Conservation (phyloP, 2,329 filamentous ascomycete species). For the Trichoderma endophyticum region DNA sequence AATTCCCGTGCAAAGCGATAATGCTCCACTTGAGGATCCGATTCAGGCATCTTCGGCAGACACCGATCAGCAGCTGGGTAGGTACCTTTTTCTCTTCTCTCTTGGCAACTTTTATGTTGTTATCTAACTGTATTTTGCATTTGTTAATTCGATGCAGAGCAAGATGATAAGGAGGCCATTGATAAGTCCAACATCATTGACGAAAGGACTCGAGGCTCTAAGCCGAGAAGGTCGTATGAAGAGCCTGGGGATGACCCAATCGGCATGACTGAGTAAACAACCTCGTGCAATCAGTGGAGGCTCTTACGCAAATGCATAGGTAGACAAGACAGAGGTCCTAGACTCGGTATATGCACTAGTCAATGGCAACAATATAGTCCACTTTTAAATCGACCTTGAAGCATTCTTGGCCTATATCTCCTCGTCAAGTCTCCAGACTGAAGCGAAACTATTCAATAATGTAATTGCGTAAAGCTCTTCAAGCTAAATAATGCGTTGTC, state of each 20-base stretch:
- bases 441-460: background rate
- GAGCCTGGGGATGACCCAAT: conserved; percentile 31
- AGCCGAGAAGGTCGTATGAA: conserved; percentile 27
- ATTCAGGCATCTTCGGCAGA: background rate
- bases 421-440: background rate
- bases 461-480: background rate
- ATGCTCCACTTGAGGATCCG: conserved; percentile 4
- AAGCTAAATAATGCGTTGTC: background rate
- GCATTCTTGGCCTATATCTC: background rate
- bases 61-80: conserved; percentile 11
- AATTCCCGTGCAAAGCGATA: conserved; percentile 12
- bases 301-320: background rate
- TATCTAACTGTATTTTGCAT: too few relatives aligned
- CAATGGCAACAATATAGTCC: background rate
- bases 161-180: conserved; percentile 38
- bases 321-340: background rate
- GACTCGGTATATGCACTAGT: background rate
- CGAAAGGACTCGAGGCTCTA: conserved; percentile 34
- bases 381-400: background rate
- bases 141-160: conserved; percentile 23
- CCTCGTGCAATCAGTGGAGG: background rate
- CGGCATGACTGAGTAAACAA: background rate
- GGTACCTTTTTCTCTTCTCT: background rate
- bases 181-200: conserved; percentile 37
- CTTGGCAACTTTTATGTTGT: background rate